Evolutionary conservation across 176 grass and related monocot genomes (phyloP).

Genomic region (Carex scoparia): DNA sequence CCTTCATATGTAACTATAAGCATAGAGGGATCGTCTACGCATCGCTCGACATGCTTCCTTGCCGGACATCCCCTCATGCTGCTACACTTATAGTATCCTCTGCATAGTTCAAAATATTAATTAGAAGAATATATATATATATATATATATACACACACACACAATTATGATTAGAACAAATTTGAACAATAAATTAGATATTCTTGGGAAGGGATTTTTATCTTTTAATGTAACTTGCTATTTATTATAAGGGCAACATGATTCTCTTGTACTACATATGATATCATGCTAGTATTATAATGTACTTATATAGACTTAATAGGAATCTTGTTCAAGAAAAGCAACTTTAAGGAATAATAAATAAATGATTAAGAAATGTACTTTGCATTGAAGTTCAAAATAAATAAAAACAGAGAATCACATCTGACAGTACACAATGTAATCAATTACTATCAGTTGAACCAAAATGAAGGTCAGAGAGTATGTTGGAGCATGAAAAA

Average conservation of each 20-base stretch:
- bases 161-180: neutral
- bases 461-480: neutral
- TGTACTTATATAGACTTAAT: neutral
- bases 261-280: neutral
- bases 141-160: no score
- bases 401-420: neutral
- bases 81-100: conserved; percentile 96
- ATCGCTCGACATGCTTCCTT: conserved; percentile 78
- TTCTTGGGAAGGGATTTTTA: neutral
- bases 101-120: conserved; percentile 24
- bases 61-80: conserved; percentile 77
- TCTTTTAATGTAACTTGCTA: neutral
- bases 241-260: neutral
- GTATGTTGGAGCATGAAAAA: neutral
- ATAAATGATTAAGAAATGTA: neutral
- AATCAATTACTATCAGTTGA: neutral
- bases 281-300: neutral
- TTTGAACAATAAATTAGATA: neutral
- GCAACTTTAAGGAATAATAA: neutral
- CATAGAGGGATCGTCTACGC: conserved; percentile 71
- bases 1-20: conserved; percentile 79
- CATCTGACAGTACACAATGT: neutral
- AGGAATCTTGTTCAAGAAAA: conserved; percentile 6
- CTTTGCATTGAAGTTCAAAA: neutral
- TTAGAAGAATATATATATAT: neutral